Conservation (phyloP, 2,329 filamentous ascomycete species). For the Blumeriella jaapii region DNA sequence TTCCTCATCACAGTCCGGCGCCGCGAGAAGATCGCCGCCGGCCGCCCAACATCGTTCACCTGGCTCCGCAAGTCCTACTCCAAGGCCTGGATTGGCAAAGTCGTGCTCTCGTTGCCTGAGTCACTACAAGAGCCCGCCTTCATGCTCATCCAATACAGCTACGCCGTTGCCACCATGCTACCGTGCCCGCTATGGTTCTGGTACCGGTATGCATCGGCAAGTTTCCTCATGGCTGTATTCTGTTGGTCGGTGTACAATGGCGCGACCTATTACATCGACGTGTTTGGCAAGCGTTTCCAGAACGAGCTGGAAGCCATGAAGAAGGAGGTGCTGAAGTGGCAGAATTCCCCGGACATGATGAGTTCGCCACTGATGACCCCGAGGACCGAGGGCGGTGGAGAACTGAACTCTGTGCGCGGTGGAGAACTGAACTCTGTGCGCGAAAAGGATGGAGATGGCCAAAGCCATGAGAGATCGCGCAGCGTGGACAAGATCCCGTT, state of each 20-base stretch:
- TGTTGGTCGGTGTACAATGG: conserved; percentile 94
- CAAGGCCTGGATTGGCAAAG: conserved; percentile 75
- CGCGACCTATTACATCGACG: conserved; percentile 94
- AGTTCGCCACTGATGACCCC: conserved; percentile 32
- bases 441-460: conserved; percentile 8
- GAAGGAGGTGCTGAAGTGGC: conserved; percentile 82
- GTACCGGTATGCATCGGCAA: conserved; percentile 66
- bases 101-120: conserved; percentile 69
- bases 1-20: conserved; percentile 90
- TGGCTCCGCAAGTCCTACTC: conserved; percentile 90
- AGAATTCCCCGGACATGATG: conserved; percentile 44
- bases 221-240: conserved; percentile 75
- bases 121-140: conserved; percentile 77
- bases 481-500: conserved; percentile 45
- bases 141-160: conserved; percentile 90
- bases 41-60: conserved; percentile 90
- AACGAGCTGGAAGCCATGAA: conserved; percentile 87
- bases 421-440: too few species aligned
- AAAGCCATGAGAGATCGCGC: conserved; percentile 10
- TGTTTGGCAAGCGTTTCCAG: conserved; percentile 93
- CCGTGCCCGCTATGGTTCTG: conserved; percentile 94
- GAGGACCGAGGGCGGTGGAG: conserved; percentile 16
- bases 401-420: too few species aligned
- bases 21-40: conserved; percentile 91
- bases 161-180: conserved; percentile 85